phyloP scores from a whole-genome alignment of 1,284 basidiomycete species.

The Ustilago shanxiensis region DNA sequence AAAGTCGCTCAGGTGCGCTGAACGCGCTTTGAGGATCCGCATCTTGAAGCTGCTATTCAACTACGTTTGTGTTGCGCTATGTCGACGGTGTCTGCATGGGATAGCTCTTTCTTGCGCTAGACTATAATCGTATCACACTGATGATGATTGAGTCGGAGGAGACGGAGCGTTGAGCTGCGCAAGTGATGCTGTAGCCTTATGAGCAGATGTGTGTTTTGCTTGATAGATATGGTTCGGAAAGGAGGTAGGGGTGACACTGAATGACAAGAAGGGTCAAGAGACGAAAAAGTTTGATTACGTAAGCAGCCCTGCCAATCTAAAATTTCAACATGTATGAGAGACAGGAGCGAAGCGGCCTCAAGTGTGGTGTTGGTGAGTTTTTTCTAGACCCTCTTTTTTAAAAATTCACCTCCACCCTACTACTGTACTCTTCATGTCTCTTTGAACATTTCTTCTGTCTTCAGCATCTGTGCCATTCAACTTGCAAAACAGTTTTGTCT shows the following conservation, averaged over 20 bases:
- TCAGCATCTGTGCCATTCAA: background rate
- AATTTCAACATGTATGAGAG: constrained; percentile 3
- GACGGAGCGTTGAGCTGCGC: background rate
- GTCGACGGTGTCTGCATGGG: constrained; percentile 13
- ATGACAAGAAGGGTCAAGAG: background rate
- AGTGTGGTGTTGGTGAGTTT: no score
- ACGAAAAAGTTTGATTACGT: constrained; percentile 26
- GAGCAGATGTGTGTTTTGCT: background rate
- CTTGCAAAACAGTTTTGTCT: background rate
- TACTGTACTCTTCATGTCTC: no score
- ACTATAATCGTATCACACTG: background rate
- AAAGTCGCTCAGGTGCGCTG: constrained; percentile 84
- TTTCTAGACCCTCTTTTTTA: background rate
- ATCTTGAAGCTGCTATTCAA: constrained; percentile 22
- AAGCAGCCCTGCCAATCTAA: constrained; percentile 11
- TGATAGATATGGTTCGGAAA: no score
- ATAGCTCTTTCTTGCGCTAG: background rate
- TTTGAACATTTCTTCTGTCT: background rate
- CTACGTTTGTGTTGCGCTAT: background rate
- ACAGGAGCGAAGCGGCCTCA: no score
- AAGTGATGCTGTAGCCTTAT: background rate
- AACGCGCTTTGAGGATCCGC: constrained; percentile 81
- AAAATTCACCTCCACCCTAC: constrained; percentile 7
- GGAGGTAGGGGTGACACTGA: no score
- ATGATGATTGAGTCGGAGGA: no score